A percentile compares a stretch with the other conserved stretches of the same genome.
Conservation (phyloP, 2,329 filamentous ascomycete species). For the Aspergillus luchuensis region DNA sequence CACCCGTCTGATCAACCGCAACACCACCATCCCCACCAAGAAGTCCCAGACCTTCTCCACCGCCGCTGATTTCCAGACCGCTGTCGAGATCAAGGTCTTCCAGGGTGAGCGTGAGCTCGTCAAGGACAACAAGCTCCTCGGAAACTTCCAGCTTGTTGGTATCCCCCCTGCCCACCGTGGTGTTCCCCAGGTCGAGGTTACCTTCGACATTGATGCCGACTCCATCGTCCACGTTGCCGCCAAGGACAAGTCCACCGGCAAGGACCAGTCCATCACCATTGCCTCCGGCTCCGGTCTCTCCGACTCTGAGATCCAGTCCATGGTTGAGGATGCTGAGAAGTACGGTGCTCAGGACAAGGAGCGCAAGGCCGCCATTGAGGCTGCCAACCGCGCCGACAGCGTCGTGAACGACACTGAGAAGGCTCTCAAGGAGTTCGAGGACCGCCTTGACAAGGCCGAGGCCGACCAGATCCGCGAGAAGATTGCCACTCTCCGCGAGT, state of each 20-base stretch:
- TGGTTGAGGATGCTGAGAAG: slow-evolving; percentile 98
- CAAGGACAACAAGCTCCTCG: slow-evolving; percentile 96
- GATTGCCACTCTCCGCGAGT: slow-evolving; percentile 81
- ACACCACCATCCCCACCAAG: slow-evolving; percentile 99
- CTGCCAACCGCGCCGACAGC: slow-evolving; percentile 95
- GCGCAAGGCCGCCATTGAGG: slow-evolving; percentile 92
- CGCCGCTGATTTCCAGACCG: slow-evolving; percentile 95
- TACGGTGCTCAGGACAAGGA: slow-evolving; percentile 95
- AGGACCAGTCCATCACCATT: slow-evolving; percentile 99
- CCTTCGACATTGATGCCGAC: slow-evolving; percentile 97
- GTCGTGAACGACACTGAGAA: slow-evolving; percentile 98
- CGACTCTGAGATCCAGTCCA: slow-evolving; percentile 90
- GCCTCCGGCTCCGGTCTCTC: slow-evolving; percentile 96
- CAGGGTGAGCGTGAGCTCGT: slow-evolving; percentile 99
- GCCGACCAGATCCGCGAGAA: slow-evolving; percentile 92
- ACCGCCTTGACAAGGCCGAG: slow-evolving; percentile 96
- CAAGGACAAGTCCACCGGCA: slow-evolving; percentile 99
- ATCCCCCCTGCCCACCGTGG: slow-evolving; percentile 95
- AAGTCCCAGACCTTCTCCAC: slow-evolving; percentile 99
- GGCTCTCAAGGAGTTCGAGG: slow-evolving; percentile 93
- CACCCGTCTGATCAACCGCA: slow-evolving; percentile 96
- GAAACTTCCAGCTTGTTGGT: slow-evolving; percentile 98
- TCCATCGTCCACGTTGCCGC: slow-evolving; percentile 97
- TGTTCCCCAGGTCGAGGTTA: slow-evolving; percentile 95
- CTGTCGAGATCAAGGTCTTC: slow-evolving; percentile 99